Evolutionary conservation across 2,329 filamentous ascomycete species (phyloP), one percentile per base, ranked within the genome.

Genomic region (Beauveria varroae): DNA sequence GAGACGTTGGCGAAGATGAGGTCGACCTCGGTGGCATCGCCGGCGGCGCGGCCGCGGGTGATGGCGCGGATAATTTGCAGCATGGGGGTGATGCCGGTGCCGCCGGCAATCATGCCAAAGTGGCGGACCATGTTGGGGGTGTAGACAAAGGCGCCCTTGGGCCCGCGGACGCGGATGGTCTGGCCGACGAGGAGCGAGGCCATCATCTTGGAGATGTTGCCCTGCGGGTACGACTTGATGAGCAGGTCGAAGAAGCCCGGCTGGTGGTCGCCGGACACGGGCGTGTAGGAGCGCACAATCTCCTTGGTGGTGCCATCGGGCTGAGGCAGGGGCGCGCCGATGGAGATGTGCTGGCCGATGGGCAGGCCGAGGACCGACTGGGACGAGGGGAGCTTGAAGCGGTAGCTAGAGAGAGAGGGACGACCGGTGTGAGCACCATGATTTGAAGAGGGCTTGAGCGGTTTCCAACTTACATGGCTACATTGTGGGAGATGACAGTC

Each of bases 1-100:
- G 95, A 93, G 63, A 99, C 95, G 74, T 99, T 99, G 74, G 95
- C 95, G 71, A 98, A 99, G 75, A 99, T 92, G 65, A 99, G 81
- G 73, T 97, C 92, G 59, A 98, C 86, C 80, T 96, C 81, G 64
- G 95, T 99, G 72, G 79, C 87, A 78, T 96, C 92, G 64, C 88
- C 93, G 56, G 86, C 80, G 60, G 86, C 81, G 68, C 91, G 86
- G 70, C 91, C 91, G 68, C 91, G 86, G 69, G 93, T 85, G 68
- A 98, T 92, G 63, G 93, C 95, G 70, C 92, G 89, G 73, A 96
- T 87, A 69, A 99, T 86, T 80, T 99, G 95, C 65, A 98, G 84
- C 95, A 99, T 99, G 64, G 95, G 95, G 10, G 95, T 98, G 75
- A 99, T 98, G 68, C 95, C 95, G 40, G 95, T 98, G 66, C 95